phyloP scores from a whole-genome alignment of 2,329 filamentous ascomycete genomes.

The Monascus ruber region DNA sequence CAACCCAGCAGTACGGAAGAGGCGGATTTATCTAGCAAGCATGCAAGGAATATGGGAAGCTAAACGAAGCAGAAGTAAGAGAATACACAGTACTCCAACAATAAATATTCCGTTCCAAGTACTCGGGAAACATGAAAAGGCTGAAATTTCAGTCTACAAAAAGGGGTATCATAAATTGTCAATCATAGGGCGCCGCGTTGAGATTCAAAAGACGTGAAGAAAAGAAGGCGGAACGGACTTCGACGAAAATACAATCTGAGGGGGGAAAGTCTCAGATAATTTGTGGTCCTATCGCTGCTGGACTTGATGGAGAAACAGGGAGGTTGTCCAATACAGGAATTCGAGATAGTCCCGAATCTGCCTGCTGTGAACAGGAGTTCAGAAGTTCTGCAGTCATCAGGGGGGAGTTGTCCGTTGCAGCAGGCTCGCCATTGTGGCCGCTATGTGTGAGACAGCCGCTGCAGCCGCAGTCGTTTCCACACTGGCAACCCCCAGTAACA shows the following conservation, averaged over 20 bases:
- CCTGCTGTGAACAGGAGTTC: background rate
- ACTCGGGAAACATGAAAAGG: no score
- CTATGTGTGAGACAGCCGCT: slow-evolving; percentile 43
- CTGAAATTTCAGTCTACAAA: slow-evolving; percentile 2
- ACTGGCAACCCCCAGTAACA: slow-evolving; percentile 40
- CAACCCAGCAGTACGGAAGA: no score
- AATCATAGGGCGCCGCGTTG: slow-evolving; percentile 4
- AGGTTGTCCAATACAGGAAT: slow-evolving; percentile 9
- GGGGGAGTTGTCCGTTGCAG: slow-evolving; percentile 3
- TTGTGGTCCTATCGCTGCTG: slow-evolving; percentile 12
- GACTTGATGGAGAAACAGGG: slow-evolving; percentile 12
- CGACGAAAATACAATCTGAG: background rate
- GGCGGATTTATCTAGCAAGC: no score
- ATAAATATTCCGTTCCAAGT: no score
- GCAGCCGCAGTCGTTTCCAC: slow-evolving; percentile 41
- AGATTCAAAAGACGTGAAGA: background rate
- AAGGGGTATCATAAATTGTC: slow-evolving; percentile 19
- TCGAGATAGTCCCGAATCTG: slow-evolving; percentile 5
- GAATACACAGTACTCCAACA: no score
- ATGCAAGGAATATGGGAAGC: no score
- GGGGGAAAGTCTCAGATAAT: slow-evolving; percentile 6
- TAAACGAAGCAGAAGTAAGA: no score
- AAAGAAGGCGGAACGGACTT: background rate
- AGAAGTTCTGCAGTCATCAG: slow-evolving; percentile 1
- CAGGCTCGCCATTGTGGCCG: slow-evolving; percentile 34